Percentiles rank a stretch among this genome's conserved stretches.
phyloP scores from a whole-genome alignment of 225 moss, liverwort and hornwort genomes.

The Straminergon stramineum region DNA sequence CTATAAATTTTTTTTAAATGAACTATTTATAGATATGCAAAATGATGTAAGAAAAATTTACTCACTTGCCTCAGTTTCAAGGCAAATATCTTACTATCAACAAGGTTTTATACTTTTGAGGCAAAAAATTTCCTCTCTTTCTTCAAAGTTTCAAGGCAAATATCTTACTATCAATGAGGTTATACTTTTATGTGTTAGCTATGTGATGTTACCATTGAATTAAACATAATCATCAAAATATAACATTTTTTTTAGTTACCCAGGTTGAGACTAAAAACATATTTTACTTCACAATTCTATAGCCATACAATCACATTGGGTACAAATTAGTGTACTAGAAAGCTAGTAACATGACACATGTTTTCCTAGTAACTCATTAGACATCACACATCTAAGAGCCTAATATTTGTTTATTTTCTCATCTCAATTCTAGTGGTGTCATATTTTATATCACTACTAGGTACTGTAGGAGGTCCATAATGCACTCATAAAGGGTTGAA shows the following conservation, averaged over 20 bases:
- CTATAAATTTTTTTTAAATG: neutral
- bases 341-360: neutral
- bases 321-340: neutral
- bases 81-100: neutral
- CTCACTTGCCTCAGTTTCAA: too few species aligned
- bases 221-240: neutral
- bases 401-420: neutral
- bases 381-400: neutral
- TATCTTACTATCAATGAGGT: neutral
- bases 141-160: neutral
- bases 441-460: neutral
- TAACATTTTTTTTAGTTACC: neutral
- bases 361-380: rapidly evolving
- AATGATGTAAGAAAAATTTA: neutral
- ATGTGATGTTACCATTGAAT: neutral
- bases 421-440: neutral
- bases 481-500: rapidly evolving
- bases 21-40: neutral
- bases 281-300: neutral
- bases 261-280: neutral
- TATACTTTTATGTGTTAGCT: neutral
- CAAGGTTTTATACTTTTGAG: neutral
- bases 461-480: too few species aligned
- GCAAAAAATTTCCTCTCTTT: too few species aligned
- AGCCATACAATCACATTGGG: too few species aligned